phyloP scores from a whole-genome alignment of 2,329 filamentous ascomycete species.

The Diplodia sapinea region DNA sequence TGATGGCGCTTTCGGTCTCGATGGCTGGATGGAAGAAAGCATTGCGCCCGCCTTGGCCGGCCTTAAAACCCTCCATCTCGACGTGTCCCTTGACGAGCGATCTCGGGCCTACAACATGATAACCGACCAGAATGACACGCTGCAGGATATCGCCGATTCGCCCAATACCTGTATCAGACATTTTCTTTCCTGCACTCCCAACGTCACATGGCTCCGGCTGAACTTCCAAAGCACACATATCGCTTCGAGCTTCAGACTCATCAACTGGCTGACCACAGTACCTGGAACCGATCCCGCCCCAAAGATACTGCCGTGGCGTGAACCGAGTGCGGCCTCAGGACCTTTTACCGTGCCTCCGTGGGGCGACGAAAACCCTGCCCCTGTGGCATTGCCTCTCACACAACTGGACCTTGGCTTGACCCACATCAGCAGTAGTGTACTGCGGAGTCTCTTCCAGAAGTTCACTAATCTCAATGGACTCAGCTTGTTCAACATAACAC shows the following conservation, averaged over 20 bases:
- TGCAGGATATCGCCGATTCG: conserved; percentile 6
- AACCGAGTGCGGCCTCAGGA: background rate
- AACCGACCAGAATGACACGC: too few relatives aligned
- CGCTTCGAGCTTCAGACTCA: background rate
- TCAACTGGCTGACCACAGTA: background rate
- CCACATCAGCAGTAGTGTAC: background rate
- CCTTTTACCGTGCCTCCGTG: background rate
- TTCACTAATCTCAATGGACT: background rate
- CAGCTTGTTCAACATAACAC: background rate
- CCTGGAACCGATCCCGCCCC: background rate
- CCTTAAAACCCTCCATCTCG: conserved; percentile 57
- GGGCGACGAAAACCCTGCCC: background rate
- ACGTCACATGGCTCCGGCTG: conserved; percentile 60
- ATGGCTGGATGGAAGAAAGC: conserved; percentile 46
- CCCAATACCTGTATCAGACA: conserved; percentile 37
- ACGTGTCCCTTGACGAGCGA: conserved; percentile 35
- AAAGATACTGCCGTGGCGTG: background rate
- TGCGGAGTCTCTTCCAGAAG: background rate
- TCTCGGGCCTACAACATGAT: background rate
- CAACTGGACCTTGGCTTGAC: background rate
- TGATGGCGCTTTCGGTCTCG: conserved; percentile 57
- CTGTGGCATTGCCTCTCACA: conserved; percentile 1
- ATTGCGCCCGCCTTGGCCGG: conserved; percentile 52
- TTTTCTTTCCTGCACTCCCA: conserved; percentile 51
- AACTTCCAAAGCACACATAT: conserved; percentile 50